Evolutionary conservation across 371 early-diverging fungal species (phyloP).

Genomic region (Dinochytrium kinnereticum): DNA sequence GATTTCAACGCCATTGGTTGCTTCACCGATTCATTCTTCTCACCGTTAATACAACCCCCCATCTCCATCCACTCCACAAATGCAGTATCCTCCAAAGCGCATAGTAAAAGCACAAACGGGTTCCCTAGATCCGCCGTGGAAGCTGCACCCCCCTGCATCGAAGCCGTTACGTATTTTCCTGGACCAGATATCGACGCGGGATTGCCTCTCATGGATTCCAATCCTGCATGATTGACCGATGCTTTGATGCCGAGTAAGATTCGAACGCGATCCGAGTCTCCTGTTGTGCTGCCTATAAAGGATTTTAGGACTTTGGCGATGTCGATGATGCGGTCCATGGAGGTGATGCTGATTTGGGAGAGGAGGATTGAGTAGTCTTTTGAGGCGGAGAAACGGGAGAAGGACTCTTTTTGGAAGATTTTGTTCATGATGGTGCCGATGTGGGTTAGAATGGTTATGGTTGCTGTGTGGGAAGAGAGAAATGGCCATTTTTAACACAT

Average conservation of each 20-base stretch:
- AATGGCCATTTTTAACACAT: neutral
- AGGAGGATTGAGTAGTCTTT: constrained; percentile 31
- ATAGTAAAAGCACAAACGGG: constrained; percentile 33
- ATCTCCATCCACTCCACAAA: neutral
- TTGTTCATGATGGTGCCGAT: constrained; percentile 18
- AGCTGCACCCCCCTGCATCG: neutral
- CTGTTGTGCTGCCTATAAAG: constrained; percentile 20
- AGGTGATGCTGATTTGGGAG: constrained; percentile 14
- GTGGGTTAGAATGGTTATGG: constrained; percentile 2
- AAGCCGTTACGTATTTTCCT: neutral
- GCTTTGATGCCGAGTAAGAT: constrained; percentile 31
- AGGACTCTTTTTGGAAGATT: constrained; percentile 19
- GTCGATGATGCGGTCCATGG: constrained; percentile 25
- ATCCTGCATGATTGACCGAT: neutral
- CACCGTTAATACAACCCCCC: neutral
- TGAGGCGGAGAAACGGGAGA: constrained; percentile 16
- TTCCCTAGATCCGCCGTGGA: constrained; percentile 16
- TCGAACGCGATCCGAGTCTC: constrained; percentile 36
- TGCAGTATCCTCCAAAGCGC: constrained; percentile 22
- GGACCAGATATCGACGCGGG: neutral
- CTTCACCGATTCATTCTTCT: neutral
- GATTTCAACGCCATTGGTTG: neutral
- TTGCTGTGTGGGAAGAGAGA: constrained; percentile 13
- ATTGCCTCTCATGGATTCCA: neutral
- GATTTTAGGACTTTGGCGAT: constrained; percentile 34